Base-by-base conservation (phyloP, 2,329 filamentous ascomycete species). In the Fonsecaea nubica region DNA sequence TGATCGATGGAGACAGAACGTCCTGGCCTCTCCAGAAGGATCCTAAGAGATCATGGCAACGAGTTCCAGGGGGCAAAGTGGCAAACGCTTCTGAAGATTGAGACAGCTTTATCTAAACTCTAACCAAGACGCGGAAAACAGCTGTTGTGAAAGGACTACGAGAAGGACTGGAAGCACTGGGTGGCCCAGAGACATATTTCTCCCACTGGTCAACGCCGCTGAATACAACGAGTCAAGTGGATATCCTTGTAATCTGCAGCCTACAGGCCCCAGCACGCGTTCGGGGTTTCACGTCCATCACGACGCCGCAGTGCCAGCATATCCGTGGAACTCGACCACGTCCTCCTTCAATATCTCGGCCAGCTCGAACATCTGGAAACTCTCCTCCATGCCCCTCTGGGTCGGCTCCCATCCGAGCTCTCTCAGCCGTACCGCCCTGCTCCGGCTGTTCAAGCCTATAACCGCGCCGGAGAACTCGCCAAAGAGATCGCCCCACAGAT, bases 361-460 rank as follows among this genome's bases (percentile, higher is more conserved):
- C 5, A 72, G 48, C 73, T 84, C 82, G 68, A 83, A 82, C 65
- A 81, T 74, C 10, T 75, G 63, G 59, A 75, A 79, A 54, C 76
- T 78, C n/a, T 76, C 72, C 67, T 70, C 74, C 71, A 78, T 78
- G 9, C 74, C 74, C 75, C 82, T 83, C 74, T 83, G 80, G 7
- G 66, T 71, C 0, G 82, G 77, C 70, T 78, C 71, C 82, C 81
- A 84, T 0, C 82, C 81, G 63, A 84, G 62, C 65, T 76, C 74
- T 18, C 80, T 73, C 68, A 84, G 68, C 50, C 82, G 75, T 18
- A 78, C 76, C 1, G 81, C 82, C 2, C 81, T 75, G 69, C 77
- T 80, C 35, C 82, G 75, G 18, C 77, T 77, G 69, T 84, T 84
- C 40, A 76, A 65, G 0, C 81, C 83, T 45, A 83, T 70, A 0